These are phyloP conservation scores for Lipomyces yamadae DNA, from an alignment of 805 yeast genomes.

Conservation along the genomic window DNA sequence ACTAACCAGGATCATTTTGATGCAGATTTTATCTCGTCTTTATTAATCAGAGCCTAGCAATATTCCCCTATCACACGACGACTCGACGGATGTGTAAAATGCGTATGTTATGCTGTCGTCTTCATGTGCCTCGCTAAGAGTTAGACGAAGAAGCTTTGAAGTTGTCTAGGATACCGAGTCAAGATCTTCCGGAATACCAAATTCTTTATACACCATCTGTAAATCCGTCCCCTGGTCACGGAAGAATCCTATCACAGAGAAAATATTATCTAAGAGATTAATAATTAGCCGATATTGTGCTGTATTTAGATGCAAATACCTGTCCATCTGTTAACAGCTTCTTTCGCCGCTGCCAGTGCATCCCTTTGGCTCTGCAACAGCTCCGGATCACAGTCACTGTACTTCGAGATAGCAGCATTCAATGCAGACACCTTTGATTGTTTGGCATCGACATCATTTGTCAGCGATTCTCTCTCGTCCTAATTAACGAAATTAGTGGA, in stretches of 20 bases:
- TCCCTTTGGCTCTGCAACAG: constrained; percentile 19
- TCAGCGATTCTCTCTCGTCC: constrained; percentile 21
- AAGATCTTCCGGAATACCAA: constrained; percentile 54
- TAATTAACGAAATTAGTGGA: neutral
- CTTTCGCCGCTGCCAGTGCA: constrained; percentile 18
- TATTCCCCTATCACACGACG: neutral
- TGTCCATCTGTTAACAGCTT: constrained; percentile 42
- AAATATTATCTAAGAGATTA: constrained; percentile 50
- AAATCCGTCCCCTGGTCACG: constrained; percentile 44
- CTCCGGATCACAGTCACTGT: constrained; percentile 32
- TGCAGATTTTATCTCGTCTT: no score
- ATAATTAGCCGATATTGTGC: constrained; percentile 10
- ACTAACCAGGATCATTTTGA: no score
- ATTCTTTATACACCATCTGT: constrained; percentile 47
- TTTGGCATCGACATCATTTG: constrained; percentile 15
- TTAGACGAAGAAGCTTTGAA: neutral
- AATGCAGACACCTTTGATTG: constrained; percentile 15
- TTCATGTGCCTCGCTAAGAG: neutral
- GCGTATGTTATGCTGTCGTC: neutral
- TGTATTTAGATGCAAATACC: constrained; percentile 26
- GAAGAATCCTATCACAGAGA: constrained; percentile 49
- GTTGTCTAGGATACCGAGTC: constrained; percentile 14
- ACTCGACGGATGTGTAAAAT: neutral
- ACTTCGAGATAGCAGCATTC: constrained; percentile 13
- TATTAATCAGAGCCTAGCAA: no score